phyloP scores from a whole-genome alignment of 2,329 filamentous ascomycete species.

The Colletotrichum incanum region DNA sequence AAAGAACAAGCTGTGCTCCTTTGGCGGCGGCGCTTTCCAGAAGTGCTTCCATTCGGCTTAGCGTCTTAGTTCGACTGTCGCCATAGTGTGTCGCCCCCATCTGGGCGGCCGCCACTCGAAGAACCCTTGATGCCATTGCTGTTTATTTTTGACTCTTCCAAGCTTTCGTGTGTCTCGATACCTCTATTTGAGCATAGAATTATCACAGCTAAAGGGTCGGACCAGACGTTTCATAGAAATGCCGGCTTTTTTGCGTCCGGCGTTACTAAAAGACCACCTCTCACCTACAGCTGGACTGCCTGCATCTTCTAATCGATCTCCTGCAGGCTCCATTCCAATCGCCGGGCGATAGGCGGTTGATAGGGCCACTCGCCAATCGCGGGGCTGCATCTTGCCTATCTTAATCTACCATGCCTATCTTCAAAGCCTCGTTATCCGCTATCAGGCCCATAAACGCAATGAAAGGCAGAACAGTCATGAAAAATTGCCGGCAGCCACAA shows the following conservation, averaged over 20 bases:
- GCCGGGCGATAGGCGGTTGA: conserved; percentile 26
- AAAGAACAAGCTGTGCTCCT: conserved; percentile 66
- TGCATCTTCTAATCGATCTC: conserved; percentile 1
- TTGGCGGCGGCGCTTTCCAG: conserved; percentile 61
- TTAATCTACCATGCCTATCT: conserved; percentile 31
- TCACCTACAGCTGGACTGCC: background rate
- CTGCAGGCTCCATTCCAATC: background rate
- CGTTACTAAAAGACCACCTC: background rate
- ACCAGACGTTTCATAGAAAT: background rate
- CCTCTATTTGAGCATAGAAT: background rate
- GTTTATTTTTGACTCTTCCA: background rate
- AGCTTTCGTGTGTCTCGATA: background rate
- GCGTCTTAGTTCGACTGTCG: conserved; percentile 57
- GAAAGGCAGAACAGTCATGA: background rate
- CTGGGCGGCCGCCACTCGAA: conserved; percentile 67
- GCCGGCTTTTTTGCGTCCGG: background rate
- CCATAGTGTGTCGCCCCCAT: conserved; percentile 60
- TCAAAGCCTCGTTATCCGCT: conserved; percentile 5
- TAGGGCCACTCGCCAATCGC: conserved; percentile 15
- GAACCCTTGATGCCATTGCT: conserved; percentile 18
- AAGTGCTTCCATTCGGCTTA: conserved; percentile 65
- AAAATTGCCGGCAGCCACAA: background rate
- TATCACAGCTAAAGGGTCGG: background rate
- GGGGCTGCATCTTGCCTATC: conserved; percentile 26
- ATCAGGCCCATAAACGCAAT: background rate